Evolutionary conservation across 768 basidiomycete genomes (phyloP).

Genomic region (Trametes elegans): DNA sequence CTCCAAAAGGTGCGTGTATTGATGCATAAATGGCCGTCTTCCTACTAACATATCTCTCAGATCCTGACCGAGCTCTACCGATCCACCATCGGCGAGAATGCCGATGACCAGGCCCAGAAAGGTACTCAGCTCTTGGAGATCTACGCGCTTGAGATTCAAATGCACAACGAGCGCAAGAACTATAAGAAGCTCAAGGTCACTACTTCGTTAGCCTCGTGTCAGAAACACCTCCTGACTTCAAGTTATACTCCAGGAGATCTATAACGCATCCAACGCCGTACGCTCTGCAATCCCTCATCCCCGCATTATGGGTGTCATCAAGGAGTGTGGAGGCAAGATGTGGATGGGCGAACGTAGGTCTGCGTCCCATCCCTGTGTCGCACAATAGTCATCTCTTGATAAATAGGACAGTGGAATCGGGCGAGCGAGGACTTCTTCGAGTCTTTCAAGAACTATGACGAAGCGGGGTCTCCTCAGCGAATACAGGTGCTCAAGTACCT

Average conservation of each 20-base stretch:
- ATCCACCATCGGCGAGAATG: constrained; percentile 62
- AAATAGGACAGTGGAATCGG: constrained; percentile 83
- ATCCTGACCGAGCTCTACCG: constrained; percentile 74
- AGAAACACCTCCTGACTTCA: background rate
- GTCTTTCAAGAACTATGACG: constrained; percentile 97
- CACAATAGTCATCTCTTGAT: background rate
- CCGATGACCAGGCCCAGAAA: constrained; percentile 85
- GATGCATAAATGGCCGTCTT: background rate
- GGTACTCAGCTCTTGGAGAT: constrained; percentile 95
- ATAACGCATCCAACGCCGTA: constrained; percentile 90
- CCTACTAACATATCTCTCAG: constrained; percentile 36
- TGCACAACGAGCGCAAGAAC: constrained; percentile 97
- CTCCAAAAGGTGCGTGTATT: constrained; percentile 62
- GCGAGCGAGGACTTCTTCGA: constrained; percentile 99
- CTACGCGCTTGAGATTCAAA: constrained; percentile 97
- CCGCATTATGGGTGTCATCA: constrained; percentile 97
- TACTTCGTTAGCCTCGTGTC: background rate
- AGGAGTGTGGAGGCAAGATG: constrained; percentile 99
- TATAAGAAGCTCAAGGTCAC: constrained; percentile 91
- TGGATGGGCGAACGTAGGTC: constrained; percentile 98
- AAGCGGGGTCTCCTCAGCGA: constrained; percentile 93
- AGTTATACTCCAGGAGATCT: constrained; percentile 73
- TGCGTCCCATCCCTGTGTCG: background rate
- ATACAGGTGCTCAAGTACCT: constrained; percentile 99
- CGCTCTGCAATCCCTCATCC: constrained; percentile 98